Percentiles rank a stretch among this genome's conserved stretches.
Evolutionary conservation across 306 rosid species (phyloP).

Genomic region (Bauhinia variegata): DNA sequence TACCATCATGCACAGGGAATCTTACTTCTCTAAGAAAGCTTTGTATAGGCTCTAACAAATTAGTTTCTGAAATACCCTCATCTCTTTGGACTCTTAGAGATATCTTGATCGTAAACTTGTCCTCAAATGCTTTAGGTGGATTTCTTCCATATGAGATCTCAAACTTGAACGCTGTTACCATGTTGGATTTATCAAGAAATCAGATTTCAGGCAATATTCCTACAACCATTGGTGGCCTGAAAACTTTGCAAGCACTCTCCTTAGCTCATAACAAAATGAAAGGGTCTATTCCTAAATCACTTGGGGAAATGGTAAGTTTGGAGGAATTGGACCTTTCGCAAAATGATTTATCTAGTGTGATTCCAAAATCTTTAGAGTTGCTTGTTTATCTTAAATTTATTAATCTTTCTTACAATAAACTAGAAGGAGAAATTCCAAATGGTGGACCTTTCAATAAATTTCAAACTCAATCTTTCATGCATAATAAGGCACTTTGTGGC

Average conservation of each 20-base stretch:
- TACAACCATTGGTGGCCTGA: constrained; percentile 13
- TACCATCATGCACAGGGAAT: constrained; percentile 30
- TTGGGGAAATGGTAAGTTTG: constrained; percentile 10
- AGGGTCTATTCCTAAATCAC: constrained; percentile 26
- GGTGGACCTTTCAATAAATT: neutral
- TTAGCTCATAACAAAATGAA: constrained; percentile 12
- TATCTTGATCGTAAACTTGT: too few species aligned
- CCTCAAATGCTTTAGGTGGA: too few species aligned
- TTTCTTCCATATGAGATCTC: neutral
- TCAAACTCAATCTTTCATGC: too few species aligned
- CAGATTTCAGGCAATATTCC: constrained; percentile 25
- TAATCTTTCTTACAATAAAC: too few species aligned
- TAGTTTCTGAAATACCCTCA: too few species aligned
- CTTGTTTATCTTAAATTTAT: too few species aligned
- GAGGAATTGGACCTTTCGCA: neutral
- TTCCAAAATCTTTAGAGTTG: neutral
- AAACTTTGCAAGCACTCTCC: neutral
- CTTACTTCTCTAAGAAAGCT: constrained; percentile 18
- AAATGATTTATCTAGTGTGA: constrained; percentile 2
- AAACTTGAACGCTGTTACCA: constrained; percentile 5
- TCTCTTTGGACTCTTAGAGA: too few species aligned
- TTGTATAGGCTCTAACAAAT: too few species aligned
- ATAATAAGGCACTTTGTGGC: constrained; percentile 6
- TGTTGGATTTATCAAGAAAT: constrained; percentile 34
- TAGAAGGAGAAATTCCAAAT: too few species aligned